Base-by-base conservation (phyloP, 768 basidiomycete species). In the Punctularia strigosozonata region DNA sequence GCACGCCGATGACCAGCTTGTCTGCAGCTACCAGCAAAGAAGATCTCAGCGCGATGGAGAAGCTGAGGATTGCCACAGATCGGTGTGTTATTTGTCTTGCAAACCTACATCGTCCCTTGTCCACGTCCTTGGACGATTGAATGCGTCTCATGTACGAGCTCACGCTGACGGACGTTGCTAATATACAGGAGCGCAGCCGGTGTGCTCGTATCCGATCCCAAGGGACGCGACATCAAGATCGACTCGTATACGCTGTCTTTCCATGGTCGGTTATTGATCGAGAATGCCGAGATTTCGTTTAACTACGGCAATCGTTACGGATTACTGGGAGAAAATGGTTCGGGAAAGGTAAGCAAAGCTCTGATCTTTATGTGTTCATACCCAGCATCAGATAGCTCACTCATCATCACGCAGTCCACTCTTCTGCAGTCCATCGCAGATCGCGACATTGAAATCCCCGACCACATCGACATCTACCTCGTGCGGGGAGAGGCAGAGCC, bases 381-480 rank as follows among this genome's bases (percentile, higher is more conserved):
- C n/a, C n/a, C n/a, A n/a, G n/a, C n/a, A n/a, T n/a, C n/a, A n/a
- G n/a, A n/a, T n/a, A 5, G 39, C 40, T 36, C 31, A 38, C 20
- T 38, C 36, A 26, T 40, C 41, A 19, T 26, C 28, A 32, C 24
- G 25, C 51, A 92, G 89, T 95, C 94, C 1, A 98, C 92, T 3
- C 89, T 95, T 68, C 73, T 98, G 20, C 82, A 89, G 68, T 95
- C 94, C 20, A 77, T 98, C 53, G 89, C 91, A 12, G 85, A 91
- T 49, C 86, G 91, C 41, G 94, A 99, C 55, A 86, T 98, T 37
- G 80, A 83, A 35, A 94, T 99, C 46, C 95, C 94, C 14, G 65
- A 71, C 6, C 91, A 99, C 62, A 84, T 99, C 58, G 94, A 99
- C 58, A 94, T 97, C 60, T 95, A 98, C 68, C 81, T 97, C 49